phyloP scores from a whole-genome alignment of 495 filamentous ascomycete genomes.

The Chaetomium tenue region DNA sequence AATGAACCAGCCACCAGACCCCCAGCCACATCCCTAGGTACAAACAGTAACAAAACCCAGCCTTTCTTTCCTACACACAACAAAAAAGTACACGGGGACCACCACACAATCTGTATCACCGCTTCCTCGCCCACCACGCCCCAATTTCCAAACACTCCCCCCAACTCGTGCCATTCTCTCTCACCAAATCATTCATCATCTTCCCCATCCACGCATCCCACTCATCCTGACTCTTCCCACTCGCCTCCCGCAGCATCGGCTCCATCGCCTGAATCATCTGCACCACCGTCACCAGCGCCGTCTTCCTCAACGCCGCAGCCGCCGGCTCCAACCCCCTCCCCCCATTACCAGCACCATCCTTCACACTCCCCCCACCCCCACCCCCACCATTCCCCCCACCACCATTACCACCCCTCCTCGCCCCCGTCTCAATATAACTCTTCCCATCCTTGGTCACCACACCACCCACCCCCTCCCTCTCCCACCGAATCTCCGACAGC shows the following conservation, averaged over 20 bases:
- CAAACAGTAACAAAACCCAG: neutral
- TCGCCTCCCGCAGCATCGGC: constrained; percentile 75
- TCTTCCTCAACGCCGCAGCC: constrained; percentile 71
- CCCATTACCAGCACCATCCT: constrained; percentile 25
- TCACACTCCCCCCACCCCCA: neutral
- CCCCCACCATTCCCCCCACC: neutral
- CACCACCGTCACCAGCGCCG: constrained; percentile 76
- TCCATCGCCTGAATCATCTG: constrained; percentile 87
- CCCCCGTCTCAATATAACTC: constrained; percentile 48
- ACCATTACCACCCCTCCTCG: constrained; percentile 7
- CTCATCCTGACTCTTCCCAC: constrained; percentile 82
- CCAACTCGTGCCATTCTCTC: constrained; percentile 71
- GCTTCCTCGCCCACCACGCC: constrained; percentile 75
- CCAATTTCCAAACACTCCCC: constrained; percentile 92
- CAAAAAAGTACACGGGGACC: neutral
- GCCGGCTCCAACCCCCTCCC: constrained; percentile 60
- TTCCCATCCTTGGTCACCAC: constrained; percentile 54
- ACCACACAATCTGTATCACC: constrained; percentile 16
- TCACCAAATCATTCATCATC: constrained; percentile 80
- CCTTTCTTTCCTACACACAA: neutral
- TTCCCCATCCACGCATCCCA: constrained; percentile 89
- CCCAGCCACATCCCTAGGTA: neutral
- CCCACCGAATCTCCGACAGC: constrained; percentile 84
- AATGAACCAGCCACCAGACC: constrained; percentile 9
- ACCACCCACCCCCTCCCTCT: constrained; percentile 66